Conservation (phyloP, 352 stramenopile species). For the Globisporangium parvum region DNA sequence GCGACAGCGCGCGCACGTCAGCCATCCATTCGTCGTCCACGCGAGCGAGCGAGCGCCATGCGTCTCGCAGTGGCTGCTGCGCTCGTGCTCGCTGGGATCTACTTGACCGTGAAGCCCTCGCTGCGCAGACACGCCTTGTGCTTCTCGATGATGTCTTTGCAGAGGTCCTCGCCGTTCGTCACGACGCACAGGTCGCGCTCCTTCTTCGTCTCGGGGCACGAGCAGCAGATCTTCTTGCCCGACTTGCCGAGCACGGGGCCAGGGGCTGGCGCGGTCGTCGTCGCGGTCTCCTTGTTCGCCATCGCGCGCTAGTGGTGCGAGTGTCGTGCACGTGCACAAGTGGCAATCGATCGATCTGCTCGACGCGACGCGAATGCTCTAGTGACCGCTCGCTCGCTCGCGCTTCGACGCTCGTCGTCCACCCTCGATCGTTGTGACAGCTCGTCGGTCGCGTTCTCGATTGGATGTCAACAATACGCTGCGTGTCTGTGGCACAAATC, state of each 20-base stretch:
- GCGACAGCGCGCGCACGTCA: no score
- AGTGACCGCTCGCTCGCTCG: neutral
- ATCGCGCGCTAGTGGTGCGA: slow-evolving; percentile 18
- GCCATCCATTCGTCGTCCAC: no score
- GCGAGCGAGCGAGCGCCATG: no score
- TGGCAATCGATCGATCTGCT: neutral
- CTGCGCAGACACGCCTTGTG: slow-evolving; percentile 96
- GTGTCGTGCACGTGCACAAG: neutral
- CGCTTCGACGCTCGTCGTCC: no score
- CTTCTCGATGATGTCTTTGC: slow-evolving; percentile 94
- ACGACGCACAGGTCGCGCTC: slow-evolving; percentile 90
- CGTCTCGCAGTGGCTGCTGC: no score
- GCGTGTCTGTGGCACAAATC: neutral
- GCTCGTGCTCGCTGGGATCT: slow-evolving; percentile 6
- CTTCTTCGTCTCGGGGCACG: slow-evolving; percentile 96
- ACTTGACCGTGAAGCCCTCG: slow-evolving; percentile 95
- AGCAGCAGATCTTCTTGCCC: slow-evolving; percentile 98
- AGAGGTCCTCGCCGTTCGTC: slow-evolving; percentile 89
- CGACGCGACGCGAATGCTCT: slow-evolving; percentile 1
- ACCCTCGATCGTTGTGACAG: no score
- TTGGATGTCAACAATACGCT: slow-evolving; percentile 2
- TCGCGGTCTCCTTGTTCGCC: slow-evolving; percentile 37
- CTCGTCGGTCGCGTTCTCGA: no score
- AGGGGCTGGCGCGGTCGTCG: slow-evolving; percentile 15
- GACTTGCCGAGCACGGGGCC: slow-evolving; percentile 86